These are phyloP conservation scores for Poteriospumella lacustris DNA, from an alignment of 108 stramenopile genomes.

Conservation along the genomic window DNA sequence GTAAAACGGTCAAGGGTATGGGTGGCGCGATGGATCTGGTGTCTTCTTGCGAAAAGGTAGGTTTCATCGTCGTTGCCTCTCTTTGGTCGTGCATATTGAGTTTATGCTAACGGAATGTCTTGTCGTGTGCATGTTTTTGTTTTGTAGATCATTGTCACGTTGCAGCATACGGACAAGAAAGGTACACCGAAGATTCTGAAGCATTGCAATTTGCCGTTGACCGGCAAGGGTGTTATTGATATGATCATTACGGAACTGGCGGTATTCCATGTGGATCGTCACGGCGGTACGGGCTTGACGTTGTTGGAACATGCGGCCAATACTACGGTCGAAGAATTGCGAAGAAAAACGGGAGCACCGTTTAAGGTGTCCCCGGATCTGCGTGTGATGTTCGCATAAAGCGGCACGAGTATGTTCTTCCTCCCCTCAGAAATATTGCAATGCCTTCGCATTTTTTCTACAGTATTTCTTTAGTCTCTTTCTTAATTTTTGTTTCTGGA, in stretches of 20 bases:
- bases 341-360: not conserved
- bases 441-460: not conserved
- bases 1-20: slow-evolving; percentile 77
- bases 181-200: slow-evolving; percentile 76
- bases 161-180: slow-evolving; percentile 82
- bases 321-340: slow-evolving; percentile 8
- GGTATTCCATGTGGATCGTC: slow-evolving; percentile 74
- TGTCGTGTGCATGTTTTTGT: slow-evolving; percentile 53
- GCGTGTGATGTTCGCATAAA: not conserved
- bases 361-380: slow-evolving; percentile 4
- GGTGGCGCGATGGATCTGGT: slow-evolving; percentile 84
- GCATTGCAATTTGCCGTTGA: slow-evolving; percentile 78
- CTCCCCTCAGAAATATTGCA: not conserved
- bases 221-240: slow-evolving; percentile 79
- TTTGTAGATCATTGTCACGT: slow-evolving; percentile 75
- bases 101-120: not conserved
- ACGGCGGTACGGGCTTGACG: not conserved
- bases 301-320: not conserved
- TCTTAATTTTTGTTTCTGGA: no score
- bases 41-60: not conserved
- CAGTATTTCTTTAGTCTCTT: not conserved
- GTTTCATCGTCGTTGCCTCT: not conserved
- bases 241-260: slow-evolving; percentile 83
- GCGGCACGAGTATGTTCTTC: no score
- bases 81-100: not conserved